Evolutionary conservation across 345 rosid species (phyloP).

Genomic region (Kernera saxatilis): DNA sequence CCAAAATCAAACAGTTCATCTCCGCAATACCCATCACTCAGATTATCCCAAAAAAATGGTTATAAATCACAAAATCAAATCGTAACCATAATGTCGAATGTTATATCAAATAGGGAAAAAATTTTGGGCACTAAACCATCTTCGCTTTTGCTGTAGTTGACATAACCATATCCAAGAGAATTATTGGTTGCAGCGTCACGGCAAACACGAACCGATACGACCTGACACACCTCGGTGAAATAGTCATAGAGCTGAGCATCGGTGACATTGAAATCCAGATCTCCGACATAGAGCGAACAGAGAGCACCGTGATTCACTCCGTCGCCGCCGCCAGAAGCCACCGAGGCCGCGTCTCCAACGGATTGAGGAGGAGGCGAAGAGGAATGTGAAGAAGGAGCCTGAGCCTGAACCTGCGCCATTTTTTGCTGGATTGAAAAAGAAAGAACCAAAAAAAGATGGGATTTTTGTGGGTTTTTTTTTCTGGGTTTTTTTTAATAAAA

Average conservation of each 20-base stretch:
- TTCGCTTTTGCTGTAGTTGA: constrained; percentile 62
- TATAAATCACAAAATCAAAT: neutral
- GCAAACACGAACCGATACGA: constrained; percentile 71
- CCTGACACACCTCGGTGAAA: constrained; percentile 50
- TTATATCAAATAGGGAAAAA: neutral
- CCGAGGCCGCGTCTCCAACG: constrained; percentile 17
- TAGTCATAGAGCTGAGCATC: constrained; percentile 70
- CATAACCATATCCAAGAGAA: constrained; percentile 94
- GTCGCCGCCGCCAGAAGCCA: constrained; percentile 13
- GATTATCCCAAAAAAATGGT: neutral
- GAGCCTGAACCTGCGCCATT: constrained; percentile 50
- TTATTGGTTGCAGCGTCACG: constrained; percentile 55
- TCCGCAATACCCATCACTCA: constrained; percentile 6
- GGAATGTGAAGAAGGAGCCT: constrained; percentile 28
- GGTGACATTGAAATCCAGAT: constrained; percentile 58
- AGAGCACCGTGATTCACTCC: constrained; percentile 38
- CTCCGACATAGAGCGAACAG: constrained; percentile 72
- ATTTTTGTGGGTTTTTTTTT: neutral
- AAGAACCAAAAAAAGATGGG: neutral
- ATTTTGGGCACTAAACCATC: constrained; percentile 48
- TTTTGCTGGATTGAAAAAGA: neutral
- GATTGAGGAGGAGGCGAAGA: constrained; percentile 7
- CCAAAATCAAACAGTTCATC: neutral
- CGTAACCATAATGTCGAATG: neutral
- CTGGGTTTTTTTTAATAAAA: neutral